These are phyloP conservation scores for Lyophyllum semitale DNA, from an alignment of 768 basidiomycete genomes.

Conservation along the genomic window DNA sequence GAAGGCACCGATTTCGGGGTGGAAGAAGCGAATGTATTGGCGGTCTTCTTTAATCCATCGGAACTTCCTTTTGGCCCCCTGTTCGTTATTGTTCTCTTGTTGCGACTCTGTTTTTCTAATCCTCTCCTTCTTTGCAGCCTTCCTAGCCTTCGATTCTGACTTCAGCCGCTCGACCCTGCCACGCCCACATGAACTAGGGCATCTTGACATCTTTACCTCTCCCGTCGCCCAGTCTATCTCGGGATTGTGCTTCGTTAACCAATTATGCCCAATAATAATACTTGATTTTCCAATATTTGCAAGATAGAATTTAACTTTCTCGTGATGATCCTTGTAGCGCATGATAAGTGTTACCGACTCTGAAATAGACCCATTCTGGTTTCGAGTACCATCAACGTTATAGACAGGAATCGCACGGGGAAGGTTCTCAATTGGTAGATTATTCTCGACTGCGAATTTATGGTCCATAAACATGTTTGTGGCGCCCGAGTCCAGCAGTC, in stretches of 20 bases:
- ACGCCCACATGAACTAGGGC: background rate
- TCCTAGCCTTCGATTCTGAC: background rate
- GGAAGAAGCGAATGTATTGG: background rate
- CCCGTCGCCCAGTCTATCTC: too few relatives aligned
- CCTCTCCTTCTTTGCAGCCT: background rate
- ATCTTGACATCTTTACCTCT: background rate
- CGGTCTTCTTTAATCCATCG: background rate
- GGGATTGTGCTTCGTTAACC: too few relatives aligned
- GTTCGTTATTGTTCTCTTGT: background rate
- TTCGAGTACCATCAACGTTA: conserved; percentile 14
- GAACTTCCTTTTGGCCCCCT: background rate
- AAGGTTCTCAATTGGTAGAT: conserved; percentile 1
- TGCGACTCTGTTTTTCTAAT: background rate
- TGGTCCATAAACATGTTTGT: background rate
- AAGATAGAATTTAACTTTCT: background rate
- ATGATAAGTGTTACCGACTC: background rate
- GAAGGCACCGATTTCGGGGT: background rate
- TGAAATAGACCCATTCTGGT: background rate
- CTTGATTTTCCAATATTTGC: too few relatives aligned
- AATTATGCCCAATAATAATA: too few relatives aligned
- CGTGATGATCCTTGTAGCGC: background rate
- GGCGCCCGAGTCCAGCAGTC: conserved; percentile 1
- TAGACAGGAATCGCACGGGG: conserved; percentile 16
- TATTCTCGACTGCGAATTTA: background rate
- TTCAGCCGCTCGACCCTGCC: background rate